These are phyloP conservation scores for Malassezia slooffiae DNA, from an alignment of 1,284 basidiomycete genomes.

Conservation along the genomic window DNA sequence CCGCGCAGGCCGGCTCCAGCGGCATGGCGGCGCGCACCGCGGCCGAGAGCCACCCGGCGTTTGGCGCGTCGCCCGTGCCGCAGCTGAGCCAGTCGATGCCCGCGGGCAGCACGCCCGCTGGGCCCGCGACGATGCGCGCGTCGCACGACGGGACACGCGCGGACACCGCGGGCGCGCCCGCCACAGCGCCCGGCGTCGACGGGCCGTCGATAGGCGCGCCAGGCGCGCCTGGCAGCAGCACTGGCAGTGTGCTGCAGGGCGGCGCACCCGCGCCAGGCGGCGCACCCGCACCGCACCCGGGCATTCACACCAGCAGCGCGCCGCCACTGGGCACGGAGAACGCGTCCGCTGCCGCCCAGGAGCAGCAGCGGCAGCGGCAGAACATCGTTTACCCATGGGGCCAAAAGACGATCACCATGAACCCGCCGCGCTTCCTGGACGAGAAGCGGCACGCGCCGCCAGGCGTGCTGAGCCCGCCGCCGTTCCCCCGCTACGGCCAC, in stretches of 20 bases:
- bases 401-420: slow-evolving; percentile 38
- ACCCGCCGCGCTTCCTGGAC: slow-evolving; percentile 44
- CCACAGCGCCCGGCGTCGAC: neutral
- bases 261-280: too few species aligned
- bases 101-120: neutral
- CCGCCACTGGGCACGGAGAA: neutral
- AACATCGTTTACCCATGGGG: slow-evolving; percentile 45
- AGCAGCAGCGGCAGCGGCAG: slow-evolving; percentile 12
- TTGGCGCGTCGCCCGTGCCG: neutral
- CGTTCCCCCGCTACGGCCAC: slow-evolving; percentile 95
- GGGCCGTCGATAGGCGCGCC: too few species aligned
- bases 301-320: neutral
- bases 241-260: too few species aligned
- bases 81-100: slow-evolving; percentile 3
- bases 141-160: slow-evolving; percentile 4
- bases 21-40: neutral
- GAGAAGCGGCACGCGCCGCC: slow-evolving; percentile 40
- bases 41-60: slow-evolving; percentile 1
- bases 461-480: slow-evolving; percentile 49
- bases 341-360: neutral
- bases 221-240: too few species aligned
- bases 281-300: too few species aligned
- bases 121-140: neutral
- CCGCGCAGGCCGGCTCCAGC: neutral
- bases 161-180: neutral